phyloP scores from a whole-genome alignment of 2,329 filamentous ascomycete species.

The Aspergillus melleus region DNA sequence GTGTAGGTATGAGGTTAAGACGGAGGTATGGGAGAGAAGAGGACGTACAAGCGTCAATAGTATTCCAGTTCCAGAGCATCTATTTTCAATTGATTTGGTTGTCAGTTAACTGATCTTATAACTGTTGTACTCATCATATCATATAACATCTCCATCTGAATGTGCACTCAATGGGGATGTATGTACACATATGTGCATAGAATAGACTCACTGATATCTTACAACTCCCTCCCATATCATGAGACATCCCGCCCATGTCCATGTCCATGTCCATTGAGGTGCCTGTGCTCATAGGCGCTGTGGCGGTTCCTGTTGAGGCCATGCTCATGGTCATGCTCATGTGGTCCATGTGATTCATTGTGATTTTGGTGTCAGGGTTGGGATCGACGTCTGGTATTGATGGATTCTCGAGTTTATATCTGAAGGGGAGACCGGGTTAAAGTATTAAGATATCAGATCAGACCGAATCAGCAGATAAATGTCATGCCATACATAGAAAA shows the following conservation, averaged over 20 bases:
- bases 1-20: no score
- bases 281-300: constrained; percentile 9
- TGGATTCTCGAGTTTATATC: no score
- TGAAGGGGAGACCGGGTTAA: no score
- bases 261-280: constrained; percentile 53
- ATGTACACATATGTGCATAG: background rate
- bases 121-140: background rate
- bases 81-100: constrained; percentile 7
- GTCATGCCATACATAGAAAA: no score
- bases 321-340: constrained; percentile 11
- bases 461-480: no score
- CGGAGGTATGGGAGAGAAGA: background rate
- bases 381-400: background rate
- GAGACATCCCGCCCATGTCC: constrained; percentile 47
- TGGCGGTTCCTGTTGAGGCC: background rate
- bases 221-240: constrained; percentile 17
- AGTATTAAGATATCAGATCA: no score
- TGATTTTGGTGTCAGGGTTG: background rate
- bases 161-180: background rate
- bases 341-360: background rate
- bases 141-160: background rate
- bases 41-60: constrained; percentile 25
- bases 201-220: constrained; percentile 26
- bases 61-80: constrained; percentile 35
- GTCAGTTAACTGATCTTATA: background rate